These are phyloP conservation scores for Geotrichum aggregatum DNA, from an alignment of 1,139 yeast genomes.

Conservation along the genomic window DNA sequence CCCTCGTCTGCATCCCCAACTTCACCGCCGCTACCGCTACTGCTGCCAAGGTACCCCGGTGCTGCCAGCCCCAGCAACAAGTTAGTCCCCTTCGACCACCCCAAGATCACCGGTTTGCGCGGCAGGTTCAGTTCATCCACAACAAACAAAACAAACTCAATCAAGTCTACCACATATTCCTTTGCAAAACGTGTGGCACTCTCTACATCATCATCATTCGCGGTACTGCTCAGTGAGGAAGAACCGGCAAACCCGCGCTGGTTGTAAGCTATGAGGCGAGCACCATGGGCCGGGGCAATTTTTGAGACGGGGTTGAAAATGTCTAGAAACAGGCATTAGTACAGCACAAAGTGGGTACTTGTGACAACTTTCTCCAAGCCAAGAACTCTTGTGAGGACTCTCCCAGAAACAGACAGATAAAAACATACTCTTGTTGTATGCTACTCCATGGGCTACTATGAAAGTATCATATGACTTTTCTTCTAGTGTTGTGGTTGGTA, in stretches of 20 bases:
- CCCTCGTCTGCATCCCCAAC: no score
- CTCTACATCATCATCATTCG: no score
- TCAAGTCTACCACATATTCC: constrained; percentile 24
- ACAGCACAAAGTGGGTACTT: no score
- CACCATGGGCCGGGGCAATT: not conserved
- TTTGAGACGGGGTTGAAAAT: no score
- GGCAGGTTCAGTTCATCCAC: not conserved
- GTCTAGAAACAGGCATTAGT: no score
- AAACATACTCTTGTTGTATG: constrained; percentile 1
- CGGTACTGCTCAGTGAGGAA: constrained; percentile 4
- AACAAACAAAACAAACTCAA: constrained; percentile 24
- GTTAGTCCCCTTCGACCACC: constrained; percentile 17
- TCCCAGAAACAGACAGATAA: not conserved
- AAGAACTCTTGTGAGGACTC: no score
- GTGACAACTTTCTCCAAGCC: no score
- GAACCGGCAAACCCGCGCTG: constrained; percentile 15
- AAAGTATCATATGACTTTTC: constrained; percentile 3
- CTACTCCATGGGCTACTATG: constrained; percentile 14
- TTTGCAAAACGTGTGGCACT: constrained; percentile 4
- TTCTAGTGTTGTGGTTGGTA: not conserved
- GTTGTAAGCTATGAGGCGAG: constrained; percentile 12
- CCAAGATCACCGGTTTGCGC: constrained; percentile 6
- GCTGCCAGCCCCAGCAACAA: constrained; percentile 11
- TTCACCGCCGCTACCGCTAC: no score
- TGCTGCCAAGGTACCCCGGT: not conserved